Base-by-base conservation (phyloP, 2,329 filamentous ascomycete genomes). In the Mycosphaerella arachidis region DNA sequence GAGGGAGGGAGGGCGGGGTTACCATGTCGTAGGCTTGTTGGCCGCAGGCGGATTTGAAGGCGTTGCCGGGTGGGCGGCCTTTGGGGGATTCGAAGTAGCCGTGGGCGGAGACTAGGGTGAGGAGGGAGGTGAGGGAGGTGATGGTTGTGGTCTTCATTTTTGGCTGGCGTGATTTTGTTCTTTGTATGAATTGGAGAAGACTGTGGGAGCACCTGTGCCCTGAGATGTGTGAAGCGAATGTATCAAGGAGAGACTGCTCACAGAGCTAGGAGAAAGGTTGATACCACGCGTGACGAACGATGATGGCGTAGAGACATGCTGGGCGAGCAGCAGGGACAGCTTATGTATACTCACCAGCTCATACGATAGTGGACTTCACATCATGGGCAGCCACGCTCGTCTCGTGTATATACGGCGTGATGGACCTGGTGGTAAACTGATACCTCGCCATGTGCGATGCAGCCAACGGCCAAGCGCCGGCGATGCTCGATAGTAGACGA, bases 21-120 rank as follows among this genome's bases (percentile, higher is more conserved):
- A 83, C 79, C 73, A 80, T 81, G 76, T 77, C 77, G 73, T 77
- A 78, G 67, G 83, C 78, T 72, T 84, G 82, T 62, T 78, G 68
- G 57, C 83, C 82, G 65, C 83, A 86, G 57, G 80, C 79, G 13
- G 76, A 71, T 62, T 76, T 68, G 76, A 83, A 81, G 20, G 81
- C 81, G 48, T 72, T 31, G 52, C 83, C 83, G 20, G 82, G 79
- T 66, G 77, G 72, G 68, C 83, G 81, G 52, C 79, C 73, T 27
- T 69, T 62, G 9, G 83, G 83, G 40, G 68, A 74, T 59, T 70
- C 74, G 71, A 85, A 77, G 70, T 78, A 80, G 65, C 83, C 83
- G 72, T 85, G 83, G 67, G 75, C 81, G 55, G 78, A 74, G 66
- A 79, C 82, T 59, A 78, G 73, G 61, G 77, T 74, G 66, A 77